Evolutionary conservation across 1,284 basidiomycete species (phyloP).

Genomic region (Phylloboletellus chloephorus): DNA sequence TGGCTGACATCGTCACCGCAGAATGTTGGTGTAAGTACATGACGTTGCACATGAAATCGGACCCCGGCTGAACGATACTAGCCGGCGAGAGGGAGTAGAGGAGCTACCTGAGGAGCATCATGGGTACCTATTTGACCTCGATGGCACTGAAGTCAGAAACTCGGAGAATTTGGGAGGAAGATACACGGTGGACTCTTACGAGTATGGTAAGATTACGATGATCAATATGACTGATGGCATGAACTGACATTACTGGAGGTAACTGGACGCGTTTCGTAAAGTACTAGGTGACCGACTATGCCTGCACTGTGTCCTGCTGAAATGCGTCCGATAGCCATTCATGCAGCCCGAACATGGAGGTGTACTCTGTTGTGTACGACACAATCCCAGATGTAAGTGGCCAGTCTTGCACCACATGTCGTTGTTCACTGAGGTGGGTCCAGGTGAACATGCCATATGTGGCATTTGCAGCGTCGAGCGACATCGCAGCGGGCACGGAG

Average conservation of each 20-base stretch:
- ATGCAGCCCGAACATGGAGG: conserved; percentile 52
- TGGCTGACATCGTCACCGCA: conserved; percentile 10
- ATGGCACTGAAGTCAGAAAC: conserved; percentile 42
- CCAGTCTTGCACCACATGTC: background rate
- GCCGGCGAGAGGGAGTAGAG: conserved; percentile 38
- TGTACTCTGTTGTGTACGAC: conserved; percentile 57
- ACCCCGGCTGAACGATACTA: conserved; percentile 18
- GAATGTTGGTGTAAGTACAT: conserved; percentile 24
- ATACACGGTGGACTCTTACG: conserved; percentile 47
- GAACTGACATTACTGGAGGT: conserved; percentile 35
- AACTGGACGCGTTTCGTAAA: conserved; percentile 73
- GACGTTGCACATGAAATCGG: background rate
- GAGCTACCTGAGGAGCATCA: conserved; percentile 31
- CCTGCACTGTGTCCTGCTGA: conserved; percentile 7
- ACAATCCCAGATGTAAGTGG: conserved; percentile 48
- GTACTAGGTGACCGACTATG: conserved; percentile 36
- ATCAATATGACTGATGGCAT: background rate
- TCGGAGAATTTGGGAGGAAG: conserved; percentile 33
- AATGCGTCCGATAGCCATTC: conserved; percentile 46
- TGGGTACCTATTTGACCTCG: conserved; percentile 55
- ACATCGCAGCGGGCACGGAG: conserved; percentile 49
- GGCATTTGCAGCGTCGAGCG: conserved; percentile 46
- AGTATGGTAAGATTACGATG: conserved; percentile 36
- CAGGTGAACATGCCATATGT: conserved; percentile 58
- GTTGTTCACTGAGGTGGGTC: background rate